phyloP scores from a whole-genome alignment of 441 rosid genomes.

The Croton laevigatus region DNA sequence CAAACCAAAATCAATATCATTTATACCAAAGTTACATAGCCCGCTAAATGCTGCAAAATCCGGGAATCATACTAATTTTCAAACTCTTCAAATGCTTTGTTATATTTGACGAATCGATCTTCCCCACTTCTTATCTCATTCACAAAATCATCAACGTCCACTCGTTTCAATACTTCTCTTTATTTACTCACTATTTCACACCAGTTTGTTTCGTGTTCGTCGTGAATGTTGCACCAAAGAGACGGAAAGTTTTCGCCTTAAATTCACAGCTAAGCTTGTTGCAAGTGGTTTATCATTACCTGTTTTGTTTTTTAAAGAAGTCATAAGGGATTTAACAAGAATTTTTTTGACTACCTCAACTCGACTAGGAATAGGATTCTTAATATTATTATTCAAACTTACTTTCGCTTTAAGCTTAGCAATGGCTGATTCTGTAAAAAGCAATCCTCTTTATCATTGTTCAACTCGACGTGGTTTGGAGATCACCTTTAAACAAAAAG shows the following conservation, averaged over 20 bases:
- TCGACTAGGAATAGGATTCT: not conserved
- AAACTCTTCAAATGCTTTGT: not conserved
- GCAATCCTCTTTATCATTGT: not conserved
- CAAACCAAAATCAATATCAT: constrained; percentile 32
- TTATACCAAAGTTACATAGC: constrained; percentile 20
- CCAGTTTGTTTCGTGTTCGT: not conserved
- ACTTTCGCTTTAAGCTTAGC: not conserved
- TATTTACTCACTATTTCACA: not conserved
- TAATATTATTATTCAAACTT: not conserved
- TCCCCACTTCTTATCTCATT: not conserved
- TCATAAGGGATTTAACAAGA: not conserved
- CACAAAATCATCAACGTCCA: not conserved
- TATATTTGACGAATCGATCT: constrained; percentile 6
- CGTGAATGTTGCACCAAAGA: not conserved
- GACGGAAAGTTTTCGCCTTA: no score
- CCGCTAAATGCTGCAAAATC: constrained; percentile 14
- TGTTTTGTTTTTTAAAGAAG: not conserved
- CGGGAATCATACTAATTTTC: not conserved
- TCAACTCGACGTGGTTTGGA: no score
- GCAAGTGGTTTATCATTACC: not conserved
- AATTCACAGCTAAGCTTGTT: constrained; percentile 19
- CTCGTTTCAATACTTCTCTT: constrained; percentile 3
- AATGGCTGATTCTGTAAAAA: not conserved
- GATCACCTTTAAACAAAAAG: no score
- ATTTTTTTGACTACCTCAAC: not conserved